These are phyloP conservation scores for Apiospora arundinis DNA, from an alignment of 2,329 filamentous ascomycete species.

Conservation along the genomic window DNA sequence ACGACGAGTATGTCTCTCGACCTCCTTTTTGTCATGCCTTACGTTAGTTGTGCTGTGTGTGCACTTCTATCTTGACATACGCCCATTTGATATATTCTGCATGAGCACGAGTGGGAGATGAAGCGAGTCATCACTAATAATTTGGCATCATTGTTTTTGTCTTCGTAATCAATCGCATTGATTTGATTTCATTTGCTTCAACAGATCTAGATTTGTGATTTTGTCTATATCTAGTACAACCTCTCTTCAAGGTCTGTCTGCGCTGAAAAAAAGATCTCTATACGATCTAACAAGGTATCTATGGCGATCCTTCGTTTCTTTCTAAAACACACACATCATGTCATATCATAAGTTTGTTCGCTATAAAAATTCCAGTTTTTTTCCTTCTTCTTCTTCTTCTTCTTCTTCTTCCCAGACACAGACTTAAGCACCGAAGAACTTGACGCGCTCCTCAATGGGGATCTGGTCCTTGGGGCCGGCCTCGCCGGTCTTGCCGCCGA, in stretches of 20 bases:
- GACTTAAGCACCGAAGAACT: constrained; percentile 63
- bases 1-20: not conserved
- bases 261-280: not conserved
- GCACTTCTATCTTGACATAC: not conserved
- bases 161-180: constrained; percentile 7
- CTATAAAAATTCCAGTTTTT: not conserved
- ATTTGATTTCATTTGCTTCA: not conserved
- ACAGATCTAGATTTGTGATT: not conserved
- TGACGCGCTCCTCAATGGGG: constrained; percentile 70
- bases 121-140: not conserved
- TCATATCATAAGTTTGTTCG: constrained; percentile 9
- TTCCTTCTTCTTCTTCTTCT: constrained; percentile 17
- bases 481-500: constrained; percentile 68
- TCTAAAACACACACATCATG: not conserved
- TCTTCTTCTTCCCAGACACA: not conserved
- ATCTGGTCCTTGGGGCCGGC: constrained; percentile 68
- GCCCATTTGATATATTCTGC: not conserved
- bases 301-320: not conserved
- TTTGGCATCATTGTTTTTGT: not conserved
- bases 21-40: not conserved
- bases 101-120: not conserved
- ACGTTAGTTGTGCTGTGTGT: no score
- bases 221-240: not conserved
- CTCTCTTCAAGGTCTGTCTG: not conserved
- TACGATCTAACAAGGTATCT: not conserved